Evolutionary conservation across 169 alveolate species (phyloP), one percentile per base, ranked within the genome.

Genomic region (Plasmodium gonderi): DNA sequence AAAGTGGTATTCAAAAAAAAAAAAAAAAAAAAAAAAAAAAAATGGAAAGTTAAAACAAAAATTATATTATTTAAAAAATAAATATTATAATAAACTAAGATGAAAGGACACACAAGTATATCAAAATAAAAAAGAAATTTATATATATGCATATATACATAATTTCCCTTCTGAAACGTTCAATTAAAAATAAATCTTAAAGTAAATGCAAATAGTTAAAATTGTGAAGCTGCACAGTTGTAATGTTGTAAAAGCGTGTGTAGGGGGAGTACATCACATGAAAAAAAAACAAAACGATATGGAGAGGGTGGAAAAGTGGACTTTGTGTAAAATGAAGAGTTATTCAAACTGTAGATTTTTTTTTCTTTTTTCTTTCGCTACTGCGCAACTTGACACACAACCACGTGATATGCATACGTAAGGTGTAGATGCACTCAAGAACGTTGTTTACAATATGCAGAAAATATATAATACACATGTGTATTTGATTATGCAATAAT

Each of bases 121-220:
- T 5, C 68, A 51, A 51, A 51, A n/a, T n/a, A n/a, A 51, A 51
- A 51, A 11, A 11, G 68, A 14, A 51, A 17, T 51, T 51, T 51
- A 1, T 47, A 12, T 47, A 12, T 47, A 12, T 47, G 9, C n/a
- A 12, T 49, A 14, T 45, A 12, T 47, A 12, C n/a, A 12, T 49
- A 14, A 11, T 45, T 45, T 45, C 2, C 14, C 29, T 72, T 20
- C 51, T 42, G 23, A 75, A 42, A 40, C 31, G 38, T 75, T 75
- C 82, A 75, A 14, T 42, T 75, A 44, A 75, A 75, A 75, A 75
- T 75, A 75, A 75, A 75, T 42, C 82, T 75, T 75, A 75, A 40
- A 74, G 29, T 60, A 60, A 14, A 60, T 12, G 49, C 67, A 26
- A 74, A 9, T 72, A 14, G 9, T 14, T 36, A 74, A 74, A 33